Conservation (phyloP, 129 eudicot species). For the Artemisia annua region DNA sequence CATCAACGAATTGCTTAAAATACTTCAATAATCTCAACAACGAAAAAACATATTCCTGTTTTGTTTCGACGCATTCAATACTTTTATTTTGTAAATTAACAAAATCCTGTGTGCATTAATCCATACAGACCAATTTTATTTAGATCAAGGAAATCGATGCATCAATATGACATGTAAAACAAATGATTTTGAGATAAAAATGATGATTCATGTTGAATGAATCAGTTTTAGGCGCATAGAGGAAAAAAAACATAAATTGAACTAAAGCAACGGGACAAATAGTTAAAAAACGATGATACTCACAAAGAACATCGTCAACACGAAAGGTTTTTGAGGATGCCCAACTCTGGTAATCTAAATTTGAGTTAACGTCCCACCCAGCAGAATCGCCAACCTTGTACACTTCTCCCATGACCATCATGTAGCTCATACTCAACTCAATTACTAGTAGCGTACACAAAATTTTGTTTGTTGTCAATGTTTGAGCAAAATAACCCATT, state of each 20-base stretch:
- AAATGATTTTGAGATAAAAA: too few relatives aligned
- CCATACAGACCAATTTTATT: too few relatives aligned
- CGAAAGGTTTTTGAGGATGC: conserved; percentile 45
- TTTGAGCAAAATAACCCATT: background rate
- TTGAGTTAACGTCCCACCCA: conserved; percentile 47
- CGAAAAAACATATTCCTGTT: too few relatives aligned
- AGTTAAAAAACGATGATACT: background rate
- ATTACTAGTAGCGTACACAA: conserved; percentile 22
- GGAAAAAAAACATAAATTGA: too few relatives aligned
- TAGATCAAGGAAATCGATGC: too few relatives aligned
- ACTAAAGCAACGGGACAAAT: background rate
- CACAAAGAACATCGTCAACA: conserved; percentile 49
- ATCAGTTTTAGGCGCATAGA: background rate
- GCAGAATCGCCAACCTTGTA: conserved; percentile 58
- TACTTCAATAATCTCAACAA: too few relatives aligned
- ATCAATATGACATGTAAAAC: background rate
- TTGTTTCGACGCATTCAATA: too few relatives aligned
- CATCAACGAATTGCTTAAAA: too few relatives aligned
- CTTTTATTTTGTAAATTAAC: too few relatives aligned
- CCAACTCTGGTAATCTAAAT: conserved; percentile 47
- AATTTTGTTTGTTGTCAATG: background rate
- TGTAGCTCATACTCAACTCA: background rate
- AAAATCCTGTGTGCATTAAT: too few relatives aligned
- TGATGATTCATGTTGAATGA: background rate
- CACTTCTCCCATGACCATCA: conserved; percentile 36